Percentiles rank a stretch among this genome's conserved stretches.
These are phyloP conservation scores for Phaeolepiota aurea DNA, from an alignment of 768 basidiomycete genomes.

Conservation along the genomic window DNA sequence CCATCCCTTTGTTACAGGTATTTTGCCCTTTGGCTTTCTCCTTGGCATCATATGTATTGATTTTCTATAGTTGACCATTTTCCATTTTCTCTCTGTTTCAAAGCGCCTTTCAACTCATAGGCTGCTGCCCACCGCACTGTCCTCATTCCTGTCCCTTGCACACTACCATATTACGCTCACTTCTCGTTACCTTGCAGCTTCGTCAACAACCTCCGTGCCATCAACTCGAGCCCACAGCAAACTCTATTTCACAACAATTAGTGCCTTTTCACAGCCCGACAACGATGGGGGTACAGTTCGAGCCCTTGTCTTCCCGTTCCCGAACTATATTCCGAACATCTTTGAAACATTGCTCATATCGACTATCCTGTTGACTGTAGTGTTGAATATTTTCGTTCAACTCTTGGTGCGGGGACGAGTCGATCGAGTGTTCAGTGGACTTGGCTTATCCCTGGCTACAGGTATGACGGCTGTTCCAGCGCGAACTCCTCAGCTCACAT, in stretches of 20 bases:
- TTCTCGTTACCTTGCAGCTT: conserved; percentile 16
- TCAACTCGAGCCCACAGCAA: conserved; percentile 4
- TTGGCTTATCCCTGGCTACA: conserved; percentile 19
- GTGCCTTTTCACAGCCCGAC: background rate
- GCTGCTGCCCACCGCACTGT: conserved; percentile 60
- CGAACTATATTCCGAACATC: conserved; percentile 67
- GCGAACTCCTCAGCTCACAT: background rate
- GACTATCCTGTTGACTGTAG: conserved; percentile 49
- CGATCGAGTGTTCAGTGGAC: conserved; percentile 51
- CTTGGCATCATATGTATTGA: background rate
- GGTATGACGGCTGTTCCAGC: background rate
- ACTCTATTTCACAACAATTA: background rate
- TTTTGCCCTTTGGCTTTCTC: conserved; percentile 8
- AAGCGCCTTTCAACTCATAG: conserved; percentile 58
- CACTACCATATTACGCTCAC: conserved; percentile 65
- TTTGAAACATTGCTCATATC: conserved; percentile 57
- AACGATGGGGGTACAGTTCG: background rate
- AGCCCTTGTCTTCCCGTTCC: conserved; percentile 47
- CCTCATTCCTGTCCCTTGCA: conserved; percentile 47
- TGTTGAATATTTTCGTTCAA: conserved; percentile 58
- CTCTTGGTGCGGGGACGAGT: conserved; percentile 53
- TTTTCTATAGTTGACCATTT: conserved; percentile 40
- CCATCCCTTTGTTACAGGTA: conserved; percentile 69
- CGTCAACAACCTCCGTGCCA: conserved; percentile 8
- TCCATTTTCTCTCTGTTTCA: conserved; percentile 59